Base-by-base conservation (phyloP, 495 filamentous ascomycete genomes). In the Neurospora cerealis region DNA sequence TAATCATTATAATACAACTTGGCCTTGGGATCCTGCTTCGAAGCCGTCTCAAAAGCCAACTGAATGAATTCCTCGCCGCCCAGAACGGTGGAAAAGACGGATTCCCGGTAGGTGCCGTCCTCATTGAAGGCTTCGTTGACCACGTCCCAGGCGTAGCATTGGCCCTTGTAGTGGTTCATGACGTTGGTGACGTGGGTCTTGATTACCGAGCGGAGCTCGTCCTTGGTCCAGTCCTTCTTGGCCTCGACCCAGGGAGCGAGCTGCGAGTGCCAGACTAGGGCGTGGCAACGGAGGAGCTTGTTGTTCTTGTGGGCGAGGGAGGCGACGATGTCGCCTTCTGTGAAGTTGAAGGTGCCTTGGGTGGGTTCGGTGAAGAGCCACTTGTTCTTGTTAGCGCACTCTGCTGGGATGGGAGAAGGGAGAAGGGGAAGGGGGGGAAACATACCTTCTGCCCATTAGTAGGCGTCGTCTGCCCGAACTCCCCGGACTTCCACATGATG, bases 1-100 rank as follows among this genome's bases (percentile, higher is more conserved):
- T 91, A 93, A 73, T 90, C 88, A 75, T 91, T 91, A 83, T 89
- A 89, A 75, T 89, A 91, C 34, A 91, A 85, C 81, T 90, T 90
- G 0, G 87, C 87, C 34, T 80, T 71, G 1, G 87, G 88, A 73
- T 90, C 89, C 1, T 82, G 84, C 2, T 81, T 82, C 5, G 85
- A 83, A 4, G 85, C 83, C 39, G 84, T 83, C 24, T 77, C 72
- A 78, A 91, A 88, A 32, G 89, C 89, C 34, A 89, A 84, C 9
- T 80, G 78, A 62, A 90, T 84, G 75, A 85, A 91, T 48, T 86
- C 84, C 48, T 86, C 83, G 15, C 54, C 48, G 0, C 88, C 88
- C 19, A 91, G 77, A 21, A 87, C 83, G 28, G 83, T 79, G 81
- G 83, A 88, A 81, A 90, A 90, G 24, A 87, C 82, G 69, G 77